These are phyloP conservation scores for Teunomyces kruisii DNA, from an alignment of 805 yeast genomes.

Conservation along the genomic window DNA sequence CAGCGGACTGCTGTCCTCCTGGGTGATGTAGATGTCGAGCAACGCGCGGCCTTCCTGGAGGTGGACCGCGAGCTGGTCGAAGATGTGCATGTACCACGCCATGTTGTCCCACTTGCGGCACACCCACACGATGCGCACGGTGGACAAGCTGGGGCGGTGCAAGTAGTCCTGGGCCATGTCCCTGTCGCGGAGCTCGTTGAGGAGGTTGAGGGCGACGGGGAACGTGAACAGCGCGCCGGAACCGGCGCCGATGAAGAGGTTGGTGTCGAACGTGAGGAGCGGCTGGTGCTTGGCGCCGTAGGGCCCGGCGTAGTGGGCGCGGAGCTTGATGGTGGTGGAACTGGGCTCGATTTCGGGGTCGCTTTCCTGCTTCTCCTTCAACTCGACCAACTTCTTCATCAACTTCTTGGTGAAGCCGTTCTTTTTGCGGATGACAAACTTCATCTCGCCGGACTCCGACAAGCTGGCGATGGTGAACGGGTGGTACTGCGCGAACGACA, in stretches of 20 bases:
- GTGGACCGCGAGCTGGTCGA: slow-evolving; percentile 28
- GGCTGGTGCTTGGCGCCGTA: slow-evolving; percentile 45
- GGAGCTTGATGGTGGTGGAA: slow-evolving; percentile 18
- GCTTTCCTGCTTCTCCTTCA: slow-evolving; percentile 17
- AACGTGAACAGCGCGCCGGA: slow-evolving; percentile 48
- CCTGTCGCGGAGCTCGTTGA: slow-evolving; percentile 26
- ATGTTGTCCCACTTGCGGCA: slow-evolving; percentile 24
- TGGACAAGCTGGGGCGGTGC: slow-evolving; percentile 28
- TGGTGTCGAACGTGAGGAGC: slow-evolving; percentile 40
- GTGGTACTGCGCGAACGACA: slow-evolving; percentile 40
- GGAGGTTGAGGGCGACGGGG: slow-evolving; percentile 44
- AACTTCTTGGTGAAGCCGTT: slow-evolving; percentile 45
- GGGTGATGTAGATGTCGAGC: slow-evolving; percentile 30
- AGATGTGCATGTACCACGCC: slow-evolving; percentile 36
- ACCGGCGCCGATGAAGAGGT: slow-evolving; percentile 41
- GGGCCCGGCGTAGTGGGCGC: slow-evolving; percentile 46
- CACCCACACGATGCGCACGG: slow-evolving; percentile 34
- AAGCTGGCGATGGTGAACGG: slow-evolving; percentile 49
- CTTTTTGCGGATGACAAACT: slow-evolving; percentile 38
- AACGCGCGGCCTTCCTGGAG: slow-evolving; percentile 20
- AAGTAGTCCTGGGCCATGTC: slow-evolving; percentile 30
- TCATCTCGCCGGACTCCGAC: slow-evolving; percentile 38
- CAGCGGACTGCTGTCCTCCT: slow-evolving; percentile 11
- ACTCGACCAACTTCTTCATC: slow-evolving; percentile 22
- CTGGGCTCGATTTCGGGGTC: slow-evolving; percentile 9